Conservation (phyloP, 495 filamentous ascomycete species). For the Neurospora hispaniola region DNA sequence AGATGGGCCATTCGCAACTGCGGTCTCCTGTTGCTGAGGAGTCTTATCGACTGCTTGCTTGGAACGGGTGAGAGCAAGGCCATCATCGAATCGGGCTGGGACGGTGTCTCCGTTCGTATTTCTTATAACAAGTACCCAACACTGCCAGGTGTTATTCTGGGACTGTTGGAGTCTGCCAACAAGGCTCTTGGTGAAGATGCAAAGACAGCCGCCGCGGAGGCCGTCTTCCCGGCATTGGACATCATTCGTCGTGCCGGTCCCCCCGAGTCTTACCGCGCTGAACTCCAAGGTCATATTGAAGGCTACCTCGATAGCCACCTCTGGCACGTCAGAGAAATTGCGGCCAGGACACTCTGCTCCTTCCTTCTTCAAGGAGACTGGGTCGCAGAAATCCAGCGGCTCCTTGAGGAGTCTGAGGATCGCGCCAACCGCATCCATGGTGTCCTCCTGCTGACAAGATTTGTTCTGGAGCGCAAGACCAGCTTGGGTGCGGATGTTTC, state of each 20-base stretch:
- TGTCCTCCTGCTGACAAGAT: conserved; percentile 45
- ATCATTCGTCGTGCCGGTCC: conserved; percentile 59
- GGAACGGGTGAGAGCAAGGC: conserved; percentile 50
- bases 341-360: conserved; percentile 67
- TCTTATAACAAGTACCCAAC: conserved; percentile 64
- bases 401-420: conserved; percentile 28
- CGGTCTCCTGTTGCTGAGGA: conserved; percentile 77
- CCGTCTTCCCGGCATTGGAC: conserved; percentile 79
- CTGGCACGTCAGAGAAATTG: conserved; percentile 87
- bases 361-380: conserved; percentile 47
- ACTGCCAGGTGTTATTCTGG: conserved; percentile 55
- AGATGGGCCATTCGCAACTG: conserved; percentile 94
- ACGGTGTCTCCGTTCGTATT: conserved; percentile 38
- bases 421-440: conserved; percentile 48
- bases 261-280: conserved; percentile 33
- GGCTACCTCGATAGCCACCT: conserved; percentile 57
- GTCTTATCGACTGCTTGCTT: conserved; percentile 65
- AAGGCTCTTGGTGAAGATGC: conserved; percentile 24
- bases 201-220: conserved; percentile 44
- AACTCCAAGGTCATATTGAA: conserved; percentile 39
- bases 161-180: conserved; percentile 45
- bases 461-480: conserved; percentile 37
- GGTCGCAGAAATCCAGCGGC: conserved; percentile 31
- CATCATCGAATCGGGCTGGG: conserved; percentile 39
- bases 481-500: conserved; percentile 23